phyloP scores from a whole-genome alignment of 139 green algal species.

The Chlamydomonas asymmetrica region DNA sequence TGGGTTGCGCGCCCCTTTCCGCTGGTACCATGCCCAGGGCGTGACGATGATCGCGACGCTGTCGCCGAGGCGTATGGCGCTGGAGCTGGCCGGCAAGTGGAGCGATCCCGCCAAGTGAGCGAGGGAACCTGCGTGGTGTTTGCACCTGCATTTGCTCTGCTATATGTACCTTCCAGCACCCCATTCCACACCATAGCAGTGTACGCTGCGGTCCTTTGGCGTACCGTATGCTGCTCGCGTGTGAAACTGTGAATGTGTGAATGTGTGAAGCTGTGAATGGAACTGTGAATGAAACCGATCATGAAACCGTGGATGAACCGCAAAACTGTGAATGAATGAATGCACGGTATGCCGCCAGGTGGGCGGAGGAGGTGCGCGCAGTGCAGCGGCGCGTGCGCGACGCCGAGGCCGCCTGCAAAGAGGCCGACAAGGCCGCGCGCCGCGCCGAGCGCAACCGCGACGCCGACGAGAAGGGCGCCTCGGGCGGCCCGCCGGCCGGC shows the following conservation, averaged over 20 bases:
- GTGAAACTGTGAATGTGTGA: no score
- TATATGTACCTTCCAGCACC: no score
- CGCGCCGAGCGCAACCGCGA: conserved; percentile 9
- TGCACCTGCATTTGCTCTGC: no score
- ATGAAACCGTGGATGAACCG: no score
- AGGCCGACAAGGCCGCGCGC: conserved; percentile 1
- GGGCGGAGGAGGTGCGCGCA: not conserved
- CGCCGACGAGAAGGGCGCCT: not conserved
- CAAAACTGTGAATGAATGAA: no score
- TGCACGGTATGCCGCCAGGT: conserved; percentile 28
- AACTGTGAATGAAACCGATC: no score
- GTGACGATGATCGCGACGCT: conserved; percentile 42
- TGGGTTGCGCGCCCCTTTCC: no score
- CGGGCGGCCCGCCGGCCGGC: not conserved
- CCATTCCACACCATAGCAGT: no score
- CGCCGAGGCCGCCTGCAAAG: conserved; percentile 6
- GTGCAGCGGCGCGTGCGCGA: not conserved
- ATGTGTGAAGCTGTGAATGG: no score
- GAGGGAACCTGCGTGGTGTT: not conserved
- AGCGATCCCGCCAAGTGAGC: conserved; percentile 17
- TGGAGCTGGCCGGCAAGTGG: conserved; percentile 43
- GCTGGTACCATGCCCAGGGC: no score
- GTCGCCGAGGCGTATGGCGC: conserved; percentile 21
- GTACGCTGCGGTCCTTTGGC: no score
- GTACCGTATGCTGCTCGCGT: no score